Base-by-base conservation (phyloP, 257 asterid species). In the Nicotiana attenuata region DNA sequence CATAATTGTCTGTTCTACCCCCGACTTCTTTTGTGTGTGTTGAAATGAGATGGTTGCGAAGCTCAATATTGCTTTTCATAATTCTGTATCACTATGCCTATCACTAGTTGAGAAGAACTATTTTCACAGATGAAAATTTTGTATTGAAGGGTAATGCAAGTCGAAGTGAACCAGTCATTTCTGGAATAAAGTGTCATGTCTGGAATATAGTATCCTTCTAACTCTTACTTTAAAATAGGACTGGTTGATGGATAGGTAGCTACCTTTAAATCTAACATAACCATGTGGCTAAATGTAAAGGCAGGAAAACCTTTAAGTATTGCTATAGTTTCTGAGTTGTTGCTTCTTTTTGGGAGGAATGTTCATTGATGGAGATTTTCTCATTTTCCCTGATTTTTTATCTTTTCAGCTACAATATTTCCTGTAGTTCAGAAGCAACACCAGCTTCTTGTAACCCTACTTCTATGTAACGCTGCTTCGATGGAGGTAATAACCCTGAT, bases 371-470 rank as follows among this genome's bases (percentile, higher is more conserved):
- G 22, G 8, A 47, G 24, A 22, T 50, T 50, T 52, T 75, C 61
- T 75, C 63, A 75, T 75, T 22, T 50, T 50, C 45, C 14, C 26
- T 75, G 79, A 71, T 45, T 81, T 22, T 77, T 63, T 59, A 83
- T 83, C 41, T 86, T 86, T 87, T 76, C 93, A 95, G 99, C 97
- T 88, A 82, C 87, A 14, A 95, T 95, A 84, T 85, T 95, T 84
- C 98, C 99, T 20, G 99, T 95, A 86, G 98, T 95, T 84, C 91
- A 93, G 93, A 95, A 95, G 91, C 99, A 95, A 88, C 99, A 95
- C 83, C 99, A 93, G 90, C 98, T 95, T 87, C 99, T 95, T 63
- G 99, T 95, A 84, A 95, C 99, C 16, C 87, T 95, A 88, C 97
- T 95, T 81, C 87, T 95, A 63, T 95, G 98, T 82, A 95, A 95